phyloP scores from a whole-genome alignment of 176 grass and related monocot species.

The Aegilops sharonensis region DNA sequence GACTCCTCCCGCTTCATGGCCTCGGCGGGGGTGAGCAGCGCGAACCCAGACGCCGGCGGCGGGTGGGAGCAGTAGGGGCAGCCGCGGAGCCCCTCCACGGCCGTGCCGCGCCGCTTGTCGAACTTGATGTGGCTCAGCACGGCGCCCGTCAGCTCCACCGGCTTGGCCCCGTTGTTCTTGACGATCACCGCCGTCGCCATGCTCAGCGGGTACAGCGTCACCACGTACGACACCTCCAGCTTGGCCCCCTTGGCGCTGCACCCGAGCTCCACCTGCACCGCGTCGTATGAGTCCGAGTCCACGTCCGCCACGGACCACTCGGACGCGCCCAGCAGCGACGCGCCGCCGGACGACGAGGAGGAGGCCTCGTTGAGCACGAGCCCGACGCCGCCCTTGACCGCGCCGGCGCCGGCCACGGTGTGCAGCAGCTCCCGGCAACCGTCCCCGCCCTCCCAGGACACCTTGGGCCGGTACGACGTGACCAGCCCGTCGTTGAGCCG shows the following conservation, averaged over 20 bases:
- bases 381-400: slow-evolving; percentile 65
- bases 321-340: slow-evolving; percentile 39
- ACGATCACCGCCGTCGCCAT: slow-evolving; percentile 88
- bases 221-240: slow-evolving; percentile 78
- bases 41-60: slow-evolving; percentile 55
- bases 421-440: slow-evolving; percentile 79
- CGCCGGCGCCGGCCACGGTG: slow-evolving; percentile 38
- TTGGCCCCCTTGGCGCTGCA: slow-evolving; percentile 25
- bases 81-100: slow-evolving; percentile 68
- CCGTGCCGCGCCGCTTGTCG: slow-evolving; percentile 52
- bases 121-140: slow-evolving; percentile 88
- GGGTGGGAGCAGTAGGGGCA: slow-evolving; percentile 70
- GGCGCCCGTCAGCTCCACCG: slow-evolving; percentile 76
- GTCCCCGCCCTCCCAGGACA: slow-evolving; percentile 79
- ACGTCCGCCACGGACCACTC: slow-evolving; percentile 70
- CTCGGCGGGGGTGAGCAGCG: slow-evolving; percentile 57
- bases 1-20: slow-evolving; percentile 79
- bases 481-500: slow-evolving; percentile 73
- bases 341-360: slow-evolving; percentile 34
- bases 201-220: slow-evolving; percentile 80
- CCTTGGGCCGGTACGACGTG: slow-evolving; percentile 92
- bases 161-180: slow-evolving; percentile 61
- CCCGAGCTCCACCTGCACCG: slow-evolving; percentile 91
- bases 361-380: slow-evolving; percentile 68
- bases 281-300: slow-evolving; percentile 85